Base-by-base conservation (phyloP, 805 yeast species). In the Candida gorgasii region DNA sequence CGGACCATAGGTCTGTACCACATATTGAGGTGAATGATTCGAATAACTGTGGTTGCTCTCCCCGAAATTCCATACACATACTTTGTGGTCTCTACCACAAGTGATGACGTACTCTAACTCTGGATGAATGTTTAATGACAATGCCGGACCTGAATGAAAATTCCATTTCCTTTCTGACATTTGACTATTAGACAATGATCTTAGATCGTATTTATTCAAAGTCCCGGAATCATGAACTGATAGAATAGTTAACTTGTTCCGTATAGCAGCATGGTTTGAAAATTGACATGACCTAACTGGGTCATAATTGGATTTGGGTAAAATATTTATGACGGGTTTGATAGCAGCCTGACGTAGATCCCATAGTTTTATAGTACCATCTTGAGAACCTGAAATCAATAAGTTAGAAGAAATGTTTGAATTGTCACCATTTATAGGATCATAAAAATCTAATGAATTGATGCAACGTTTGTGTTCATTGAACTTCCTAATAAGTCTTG, bases 101-200 rank as follows among this genome's bases (percentile, higher is more conserved):
- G 96, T 87, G 4, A 84, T 82, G 15, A 93, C 76, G 53, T 83
- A 86, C 48, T 90, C 96, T 27, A 74, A 59, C 28, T 80, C 82
- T 0, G 95, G 95, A 57, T 90, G 96, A 82, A 96, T 89, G 53
- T 88, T 89, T 4, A 93, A 62, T 4, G 95, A 79, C 13, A 90
- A 67, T 0, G 96, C 98, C 2, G 96, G 95, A 0, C 96, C 96
- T 2, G 89, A 78, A 58, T 92, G 98, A 3, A 96, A 95, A 53
- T 84, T 86, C 58, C 93, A 75, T 45, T 83, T 80, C 39, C 82
- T 70, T 53, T 92, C 97, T 4, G 92, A 82, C 27, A 76, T 75
- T 27, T 36, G 47, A 29, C 19, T 22, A 8, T 40, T 35, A 12
- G 49, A 48, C 2, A 54, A 39, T 3, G 57, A 35, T 43, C 98